These are phyloP conservation scores for Ceratocystiopsis sp. DNA, from an alignment of 2,329 filamentous ascomycete species.

Conservation along the genomic window DNA sequence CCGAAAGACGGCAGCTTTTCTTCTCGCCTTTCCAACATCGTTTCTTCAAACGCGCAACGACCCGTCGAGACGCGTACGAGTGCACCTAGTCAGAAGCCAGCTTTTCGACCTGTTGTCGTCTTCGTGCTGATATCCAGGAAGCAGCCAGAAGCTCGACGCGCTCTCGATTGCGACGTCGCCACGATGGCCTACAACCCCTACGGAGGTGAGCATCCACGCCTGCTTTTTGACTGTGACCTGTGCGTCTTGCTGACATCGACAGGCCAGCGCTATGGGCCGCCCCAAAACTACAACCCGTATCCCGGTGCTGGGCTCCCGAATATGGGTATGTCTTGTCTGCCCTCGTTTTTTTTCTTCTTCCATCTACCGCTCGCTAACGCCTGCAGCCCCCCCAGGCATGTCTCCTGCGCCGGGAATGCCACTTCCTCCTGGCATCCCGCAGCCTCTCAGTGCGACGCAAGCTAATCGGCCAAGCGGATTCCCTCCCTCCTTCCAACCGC, in stretches of 20 bases:
- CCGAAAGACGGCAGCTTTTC: too few relatives aligned
- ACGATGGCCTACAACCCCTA: conserved; percentile 46
- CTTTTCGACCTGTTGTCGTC: neutral
- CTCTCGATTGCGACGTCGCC: neutral
- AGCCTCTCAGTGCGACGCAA: conserved; percentile 49
- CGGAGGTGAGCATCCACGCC: conserved; percentile 23
- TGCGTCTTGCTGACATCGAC: neutral
- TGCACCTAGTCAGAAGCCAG: too few relatives aligned
- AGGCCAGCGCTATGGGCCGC: conserved; percentile 49
- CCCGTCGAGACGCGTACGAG: too few relatives aligned
- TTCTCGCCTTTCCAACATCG: too few relatives aligned
- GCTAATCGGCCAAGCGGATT: conserved; percentile 67
- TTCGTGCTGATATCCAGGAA: too few relatives aligned
- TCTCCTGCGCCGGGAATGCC: conserved; percentile 64
- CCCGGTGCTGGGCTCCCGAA: conserved; percentile 57
- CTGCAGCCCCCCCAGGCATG: conserved; percentile 50
- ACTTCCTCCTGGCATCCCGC: conserved; percentile 61
- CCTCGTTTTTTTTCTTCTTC: neutral
- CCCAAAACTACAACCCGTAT: conserved; percentile 57
- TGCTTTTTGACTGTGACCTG: too few relatives aligned
- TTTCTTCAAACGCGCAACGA: too few relatives aligned
- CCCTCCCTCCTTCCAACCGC: conserved; percentile 71
- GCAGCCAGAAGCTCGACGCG: too few relatives aligned
- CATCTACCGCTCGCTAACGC: conserved; percentile 28
- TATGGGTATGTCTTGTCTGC: conserved; percentile 45